Percentiles rank a stretch among this genome's conserved stretches.
Conservation (phyloP, 176 grass and related monocot species). For the Oryza longistaminata region DNA sequence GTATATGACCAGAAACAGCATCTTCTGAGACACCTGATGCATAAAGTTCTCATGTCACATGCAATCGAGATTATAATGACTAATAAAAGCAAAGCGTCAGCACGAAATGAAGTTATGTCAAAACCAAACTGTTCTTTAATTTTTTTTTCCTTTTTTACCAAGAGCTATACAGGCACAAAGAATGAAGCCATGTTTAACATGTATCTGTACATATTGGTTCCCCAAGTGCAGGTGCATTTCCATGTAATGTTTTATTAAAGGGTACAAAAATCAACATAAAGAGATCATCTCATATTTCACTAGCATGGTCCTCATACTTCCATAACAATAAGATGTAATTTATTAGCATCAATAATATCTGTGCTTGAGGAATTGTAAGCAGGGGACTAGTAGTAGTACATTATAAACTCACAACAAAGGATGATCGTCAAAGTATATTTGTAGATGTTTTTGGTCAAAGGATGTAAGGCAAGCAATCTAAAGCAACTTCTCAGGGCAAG, state of each 20-base stretch:
- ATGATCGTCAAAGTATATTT: conserved; percentile 1
- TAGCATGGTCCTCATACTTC: not conserved
- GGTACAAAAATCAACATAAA: not conserved
- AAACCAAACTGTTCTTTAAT: not conserved
- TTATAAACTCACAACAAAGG: conserved; percentile 15
- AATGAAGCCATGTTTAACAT: not conserved
- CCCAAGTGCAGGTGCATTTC: not conserved
- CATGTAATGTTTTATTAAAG: not conserved
- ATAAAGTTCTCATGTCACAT: conserved; percentile 11
- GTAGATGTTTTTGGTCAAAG: not conserved
- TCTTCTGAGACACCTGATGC: conserved; percentile 94
- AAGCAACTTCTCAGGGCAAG: conserved; percentile 13
- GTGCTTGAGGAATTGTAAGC: not conserved
- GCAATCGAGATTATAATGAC: not conserved
- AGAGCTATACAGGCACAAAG: not conserved
- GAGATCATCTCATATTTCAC: not conserved
- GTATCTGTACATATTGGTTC: not conserved
- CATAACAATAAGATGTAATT: not conserved
- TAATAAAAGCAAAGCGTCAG: not conserved
- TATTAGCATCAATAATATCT: conserved; percentile 12
- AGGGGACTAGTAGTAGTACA: not conserved
- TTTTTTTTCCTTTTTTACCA: not conserved
- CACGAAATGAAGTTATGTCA: conserved; percentile 2
- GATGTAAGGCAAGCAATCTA: not conserved
- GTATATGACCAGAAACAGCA: conserved; percentile 99